Conservation (phyloP, 768 basidiomycete species). For the Epithele typhae region DNA sequence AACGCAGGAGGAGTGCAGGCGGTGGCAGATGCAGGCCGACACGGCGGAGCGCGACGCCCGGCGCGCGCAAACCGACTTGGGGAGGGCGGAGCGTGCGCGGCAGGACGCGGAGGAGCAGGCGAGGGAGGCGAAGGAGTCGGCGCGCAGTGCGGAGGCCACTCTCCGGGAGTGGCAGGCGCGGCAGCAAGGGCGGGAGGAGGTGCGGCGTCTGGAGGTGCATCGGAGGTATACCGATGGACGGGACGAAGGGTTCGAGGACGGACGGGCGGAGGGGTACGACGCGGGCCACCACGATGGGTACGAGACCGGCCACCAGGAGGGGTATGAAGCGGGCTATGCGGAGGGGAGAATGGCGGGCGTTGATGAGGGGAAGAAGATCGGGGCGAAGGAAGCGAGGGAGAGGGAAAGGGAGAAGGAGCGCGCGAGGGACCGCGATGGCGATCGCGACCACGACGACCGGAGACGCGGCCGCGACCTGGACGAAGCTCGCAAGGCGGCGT, state of each 20-base stretch:
- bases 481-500: slow-evolving; percentile 33
- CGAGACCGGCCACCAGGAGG: slow-evolving; percentile 38
- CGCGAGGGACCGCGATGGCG: no score
- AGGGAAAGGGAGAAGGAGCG: no score
- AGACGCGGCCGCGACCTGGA: slow-evolving; percentile 22
- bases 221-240: slow-evolving; percentile 39
- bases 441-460: slow-evolving; percentile 1
- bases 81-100: slow-evolving; percentile 35
- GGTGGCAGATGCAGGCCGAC: slow-evolving; percentile 45
- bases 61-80: slow-evolving; percentile 34
- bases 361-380: slow-evolving; percentile 29
- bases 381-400: slow-evolving; percentile 30
- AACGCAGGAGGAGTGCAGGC: slow-evolving; percentile 40
- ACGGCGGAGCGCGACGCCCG: slow-evolving; percentile 36
- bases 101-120: slow-evolving; percentile 41
- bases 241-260: slow-evolving; percentile 32
- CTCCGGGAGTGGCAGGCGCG: slow-evolving; percentile 42
- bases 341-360: slow-evolving; percentile 24
- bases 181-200: slow-evolving; percentile 41
- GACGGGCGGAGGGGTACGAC: slow-evolving; percentile 40
- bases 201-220: slow-evolving; percentile 34
- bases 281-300: slow-evolving; percentile 44
- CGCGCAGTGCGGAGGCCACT: slow-evolving; percentile 38
- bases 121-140: slow-evolving; percentile 38
- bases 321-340: slow-evolving; percentile 31